Base-by-base conservation (phyloP, 148 eudicot genomes). In the Amaranthus cruentus region DNA sequence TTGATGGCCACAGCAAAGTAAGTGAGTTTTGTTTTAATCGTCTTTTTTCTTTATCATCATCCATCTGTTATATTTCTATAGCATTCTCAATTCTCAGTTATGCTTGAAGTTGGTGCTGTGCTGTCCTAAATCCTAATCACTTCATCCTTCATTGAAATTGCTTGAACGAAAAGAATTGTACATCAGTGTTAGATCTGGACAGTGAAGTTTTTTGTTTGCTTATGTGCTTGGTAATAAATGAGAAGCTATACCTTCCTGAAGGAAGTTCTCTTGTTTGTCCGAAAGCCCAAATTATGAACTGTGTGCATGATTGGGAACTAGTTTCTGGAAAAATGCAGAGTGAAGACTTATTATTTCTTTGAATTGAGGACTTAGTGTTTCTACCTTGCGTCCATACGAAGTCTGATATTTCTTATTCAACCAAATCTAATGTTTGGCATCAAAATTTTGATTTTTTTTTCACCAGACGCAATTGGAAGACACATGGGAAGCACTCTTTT, bases 1-100 rank as follows among this genome's bases (percentile, higher is more conserved):
- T 95, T 7, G 98, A 95, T 79, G 98, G 98, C 43, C 98, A 95
- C 75, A 79, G 87, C 76, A 84, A 76, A 90, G 98, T 95, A 85
- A 59, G 38, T 28, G 38, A 28, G 38, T 28, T 28, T 28, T 28
- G 38, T 2, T 28, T 28, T 28, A 28, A 28, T 28, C 2, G 69
- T 6, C 11, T n/a, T 14, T 7, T 48, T 47, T 1, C 10, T 15
- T 4, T 12, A 11, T 48, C 49, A 46, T 69, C 10, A 63, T 42
- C 6, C 13, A 48, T 9, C 18, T 47, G 47, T 21, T 44, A 66
- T 15, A 2, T 18, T 49, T 15, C 5, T 15, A 7, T 66, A 6
- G 55, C 69, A 66, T 66, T 53, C 69, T 15, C 14, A 1, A 1
- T 66, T n/a, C 38, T 28, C 38, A 28, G 38, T 28, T 28, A 28